These are phyloP conservation scores for Euphorbia lathyris DNA, from an alignment of 345 rosid genomes.

Conservation along the genomic window DNA sequence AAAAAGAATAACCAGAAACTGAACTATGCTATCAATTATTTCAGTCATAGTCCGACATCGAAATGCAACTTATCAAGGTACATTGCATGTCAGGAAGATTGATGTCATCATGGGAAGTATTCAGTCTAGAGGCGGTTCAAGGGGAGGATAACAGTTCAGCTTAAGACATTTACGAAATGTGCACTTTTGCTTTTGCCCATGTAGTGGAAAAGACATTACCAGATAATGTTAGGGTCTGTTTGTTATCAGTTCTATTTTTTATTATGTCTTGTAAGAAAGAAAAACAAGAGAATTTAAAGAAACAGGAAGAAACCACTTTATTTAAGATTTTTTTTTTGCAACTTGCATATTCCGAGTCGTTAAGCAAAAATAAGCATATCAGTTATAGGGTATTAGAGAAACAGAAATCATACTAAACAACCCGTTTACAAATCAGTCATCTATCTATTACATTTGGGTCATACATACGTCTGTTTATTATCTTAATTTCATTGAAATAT, in stretches of 20 bases:
- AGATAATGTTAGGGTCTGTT: background rate
- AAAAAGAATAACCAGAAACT: background rate
- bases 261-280: background rate
- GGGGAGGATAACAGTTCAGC: background rate
- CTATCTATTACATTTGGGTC: too few relatives aligned
- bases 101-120: background rate
- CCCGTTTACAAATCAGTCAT: background rate
- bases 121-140: background rate
- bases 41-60: background rate
- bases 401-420: background rate
- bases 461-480: background rate
- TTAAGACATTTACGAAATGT: background rate
- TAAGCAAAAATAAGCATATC: background rate
- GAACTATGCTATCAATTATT: background rate
- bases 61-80: background rate
- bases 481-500: constrained; percentile 2
- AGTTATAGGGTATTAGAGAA: background rate
- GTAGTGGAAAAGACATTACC: background rate
- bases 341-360: background rate
- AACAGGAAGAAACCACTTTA: background rate
- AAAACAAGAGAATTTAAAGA: background rate
- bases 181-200: background rate
- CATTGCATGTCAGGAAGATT: background rate
- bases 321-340: background rate
- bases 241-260: background rate